These are phyloP conservation scores for Mycena vulgaris DNA, from an alignment of 768 basidiomycete species.

Conservation along the genomic window DNA sequence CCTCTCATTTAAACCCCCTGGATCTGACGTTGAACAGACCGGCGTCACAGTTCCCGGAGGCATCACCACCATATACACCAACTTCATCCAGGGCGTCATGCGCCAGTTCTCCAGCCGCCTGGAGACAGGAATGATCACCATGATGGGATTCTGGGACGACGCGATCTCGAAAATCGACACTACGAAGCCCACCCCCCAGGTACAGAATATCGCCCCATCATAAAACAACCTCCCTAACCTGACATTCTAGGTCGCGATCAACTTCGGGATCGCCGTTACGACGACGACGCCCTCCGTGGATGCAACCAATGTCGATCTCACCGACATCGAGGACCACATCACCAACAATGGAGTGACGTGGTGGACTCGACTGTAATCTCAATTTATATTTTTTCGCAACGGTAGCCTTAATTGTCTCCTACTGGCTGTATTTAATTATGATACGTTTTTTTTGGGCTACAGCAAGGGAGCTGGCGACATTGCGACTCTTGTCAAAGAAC, in stretches of 20 bases:
- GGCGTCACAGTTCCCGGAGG: slow-evolving; percentile 17
- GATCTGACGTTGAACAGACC: background rate
- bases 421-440: too few relatives aligned
- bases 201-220: background rate
- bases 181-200: background rate
- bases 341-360: slow-evolving; percentile 3
- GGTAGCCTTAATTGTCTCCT: too few relatives aligned
- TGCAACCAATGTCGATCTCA: background rate
- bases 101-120: slow-evolving; percentile 13
- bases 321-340: background rate
- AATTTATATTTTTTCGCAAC: too few relatives aligned
- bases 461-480: too few relatives aligned
- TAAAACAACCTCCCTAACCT: background rate
- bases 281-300: background rate
- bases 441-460: too few relatives aligned
- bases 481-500: too few relatives aligned
- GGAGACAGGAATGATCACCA: background rate
- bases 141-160: slow-evolving; percentile 13
- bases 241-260: background rate
- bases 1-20: background rate
- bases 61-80: slow-evolving; percentile 18
- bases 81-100: slow-evolving; percentile 22
- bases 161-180: slow-evolving; percentile 2
- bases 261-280: background rate
- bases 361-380: slow-evolving; percentile 7